phyloP scores from a whole-genome alignment of 169 alveolate genomes.

The Plasmodium malariae region DNA sequence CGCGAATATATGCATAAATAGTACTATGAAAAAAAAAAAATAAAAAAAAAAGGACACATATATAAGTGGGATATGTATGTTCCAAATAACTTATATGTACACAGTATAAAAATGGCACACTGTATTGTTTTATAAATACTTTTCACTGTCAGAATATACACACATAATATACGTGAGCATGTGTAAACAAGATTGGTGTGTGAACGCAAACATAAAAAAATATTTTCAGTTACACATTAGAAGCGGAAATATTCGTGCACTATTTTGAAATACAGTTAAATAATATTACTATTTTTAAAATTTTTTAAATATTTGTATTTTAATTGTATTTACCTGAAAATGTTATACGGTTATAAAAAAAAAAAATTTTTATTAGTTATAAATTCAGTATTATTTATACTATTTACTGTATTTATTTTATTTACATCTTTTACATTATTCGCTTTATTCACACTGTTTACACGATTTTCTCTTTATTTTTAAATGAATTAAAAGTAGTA shows the following conservation, averaged over 20 bases:
- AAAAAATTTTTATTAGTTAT: no score
- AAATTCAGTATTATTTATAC: no score
- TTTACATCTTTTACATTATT: no score
- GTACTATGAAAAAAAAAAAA: background rate
- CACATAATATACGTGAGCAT: background rate
- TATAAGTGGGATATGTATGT: no score
- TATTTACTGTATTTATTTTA: no score
- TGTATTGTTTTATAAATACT: background rate
- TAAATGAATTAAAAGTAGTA: no score
- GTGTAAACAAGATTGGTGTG: background rate
- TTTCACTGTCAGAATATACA: background rate
- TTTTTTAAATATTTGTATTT: background rate
- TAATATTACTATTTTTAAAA: background rate
- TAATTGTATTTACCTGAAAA: background rate
- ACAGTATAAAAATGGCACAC: background rate
- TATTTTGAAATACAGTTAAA: background rate
- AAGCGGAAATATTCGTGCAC: constrained; percentile 20
- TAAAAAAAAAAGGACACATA: background rate
- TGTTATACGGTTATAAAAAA: no score
- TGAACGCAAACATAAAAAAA: background rate
- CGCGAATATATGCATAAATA: no score
- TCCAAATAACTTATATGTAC: background rate
- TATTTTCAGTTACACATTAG: background rate
- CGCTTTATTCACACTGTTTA: no score
- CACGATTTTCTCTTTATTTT: no score